A percentile compares a stretch with the other conserved stretches of the same genome.
phyloP scores from a whole-genome alignment of 2,329 filamentous ascomycete species.

The Fusarium ramigenum region DNA sequence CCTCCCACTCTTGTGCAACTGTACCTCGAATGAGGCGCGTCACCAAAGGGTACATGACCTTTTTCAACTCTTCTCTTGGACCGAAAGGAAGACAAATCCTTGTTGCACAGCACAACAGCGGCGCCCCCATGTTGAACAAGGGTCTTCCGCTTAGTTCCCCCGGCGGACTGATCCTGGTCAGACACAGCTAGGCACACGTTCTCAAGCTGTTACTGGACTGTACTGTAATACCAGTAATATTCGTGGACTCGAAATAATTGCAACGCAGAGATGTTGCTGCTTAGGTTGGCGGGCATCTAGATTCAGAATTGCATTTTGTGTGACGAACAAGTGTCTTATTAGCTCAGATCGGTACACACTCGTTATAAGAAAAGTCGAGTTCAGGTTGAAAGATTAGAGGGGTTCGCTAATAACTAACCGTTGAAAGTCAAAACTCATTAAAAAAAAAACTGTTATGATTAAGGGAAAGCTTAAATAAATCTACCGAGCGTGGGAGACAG shows the following conservation, averaged over 20 bases:
- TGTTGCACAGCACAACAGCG: conserved; percentile 13
- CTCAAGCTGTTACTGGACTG: background rate
- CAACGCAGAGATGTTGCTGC: background rate
- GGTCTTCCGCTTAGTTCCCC: conserved; percentile 29
- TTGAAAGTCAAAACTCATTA: conserved; percentile 3
- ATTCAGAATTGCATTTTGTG: background rate
- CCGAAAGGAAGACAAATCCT: background rate
- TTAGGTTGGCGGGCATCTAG: background rate
- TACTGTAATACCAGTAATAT: background rate
- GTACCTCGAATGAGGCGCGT: conserved; percentile 26
- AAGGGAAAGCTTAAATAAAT: conserved; percentile 13
- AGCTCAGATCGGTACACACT: background rate
- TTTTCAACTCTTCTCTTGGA: conserved; percentile 7
- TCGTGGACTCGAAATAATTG: conserved; percentile 15
- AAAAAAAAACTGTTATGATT: conserved; percentile 9
- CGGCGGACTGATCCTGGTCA: conserved; percentile 24
- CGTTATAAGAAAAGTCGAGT: background rate
- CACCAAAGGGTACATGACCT: conserved; percentile 6
- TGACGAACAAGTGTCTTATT: background rate
- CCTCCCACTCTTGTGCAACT: conserved; percentile 13
- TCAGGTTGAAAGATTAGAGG: background rate
- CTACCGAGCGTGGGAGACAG: background rate
- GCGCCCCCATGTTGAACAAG: conserved; percentile 37
- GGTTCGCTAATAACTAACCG: conserved; percentile 1
- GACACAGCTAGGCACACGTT: conserved; percentile 20